phyloP scores from a whole-genome alignment of 305 asterid species.

The Solanum hybrid region DNA sequence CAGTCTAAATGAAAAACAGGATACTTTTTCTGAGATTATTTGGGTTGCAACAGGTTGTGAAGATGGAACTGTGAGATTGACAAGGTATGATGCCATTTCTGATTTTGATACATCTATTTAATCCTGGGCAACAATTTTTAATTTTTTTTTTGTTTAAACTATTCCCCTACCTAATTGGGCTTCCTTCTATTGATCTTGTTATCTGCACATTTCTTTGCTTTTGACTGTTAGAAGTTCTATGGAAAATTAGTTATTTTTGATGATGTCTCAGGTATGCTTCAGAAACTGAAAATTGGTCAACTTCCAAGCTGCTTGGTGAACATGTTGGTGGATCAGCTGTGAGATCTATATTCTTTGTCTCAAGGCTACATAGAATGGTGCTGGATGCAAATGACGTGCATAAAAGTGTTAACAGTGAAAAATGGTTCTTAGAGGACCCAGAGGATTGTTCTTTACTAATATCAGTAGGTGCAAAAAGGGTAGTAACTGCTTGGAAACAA shows the following conservation, averaged over 20 bases:
- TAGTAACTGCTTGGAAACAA: constrained; percentile 87
- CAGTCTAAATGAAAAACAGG: constrained; percentile 31
- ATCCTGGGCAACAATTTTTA: not conserved
- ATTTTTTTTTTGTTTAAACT: not conserved
- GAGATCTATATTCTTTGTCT: constrained; percentile 66
- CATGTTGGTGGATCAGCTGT: constrained; percentile 98
- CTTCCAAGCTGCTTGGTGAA: constrained; percentile 83
- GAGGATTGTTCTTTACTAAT: constrained; percentile 49
- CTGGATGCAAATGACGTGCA: constrained; percentile 29
- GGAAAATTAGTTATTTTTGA: constrained; percentile 3
- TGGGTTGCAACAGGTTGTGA: constrained; percentile 96
- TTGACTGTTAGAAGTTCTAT: not conserved
- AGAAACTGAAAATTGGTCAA: constrained; percentile 55
- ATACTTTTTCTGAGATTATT: constrained; percentile 24
- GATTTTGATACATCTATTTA: not conserved
- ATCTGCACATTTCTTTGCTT: not conserved
- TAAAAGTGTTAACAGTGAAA: constrained; percentile 20
- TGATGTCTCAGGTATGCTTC: constrained; percentile 54
- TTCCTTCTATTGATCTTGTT: not conserved
- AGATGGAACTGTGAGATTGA: constrained; percentile 94
- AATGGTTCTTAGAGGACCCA: constrained; percentile 24
- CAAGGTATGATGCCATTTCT: constrained; percentile 38
- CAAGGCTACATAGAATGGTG: constrained; percentile 41
- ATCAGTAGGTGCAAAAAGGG: constrained; percentile 97
- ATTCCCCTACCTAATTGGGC: not conserved